A percentile compares a stretch with the other conserved stretches of the same genome.
phyloP scores from a whole-genome alignment of 108 stramenopile genomes.

The Mediolabrus comicus region DNA sequence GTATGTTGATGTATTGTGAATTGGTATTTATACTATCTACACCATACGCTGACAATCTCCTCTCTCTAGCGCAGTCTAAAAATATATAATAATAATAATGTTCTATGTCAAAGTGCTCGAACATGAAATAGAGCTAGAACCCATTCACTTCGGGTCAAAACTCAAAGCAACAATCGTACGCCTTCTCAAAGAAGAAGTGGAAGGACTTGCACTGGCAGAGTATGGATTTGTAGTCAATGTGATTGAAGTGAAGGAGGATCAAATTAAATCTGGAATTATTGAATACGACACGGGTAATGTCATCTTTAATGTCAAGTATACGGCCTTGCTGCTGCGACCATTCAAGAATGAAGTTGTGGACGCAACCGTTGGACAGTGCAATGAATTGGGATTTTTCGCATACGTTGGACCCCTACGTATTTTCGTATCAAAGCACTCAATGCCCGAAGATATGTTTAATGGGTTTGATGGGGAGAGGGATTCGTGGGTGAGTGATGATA shows the following conservation, averaged over 20 bases:
- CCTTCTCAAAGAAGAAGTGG: constrained; percentile 86
- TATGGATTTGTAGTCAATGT: constrained; percentile 94
- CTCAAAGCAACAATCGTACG: constrained; percentile 82
- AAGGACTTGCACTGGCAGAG: constrained; percentile 89
- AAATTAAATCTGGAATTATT: constrained; percentile 90
- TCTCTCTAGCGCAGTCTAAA: not conserved
- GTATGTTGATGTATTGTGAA: not conserved
- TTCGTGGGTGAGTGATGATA: constrained; percentile 94
- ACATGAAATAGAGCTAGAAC: constrained; percentile 85
- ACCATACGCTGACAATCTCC: too few species aligned
- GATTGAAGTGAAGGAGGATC: constrained; percentile 89
- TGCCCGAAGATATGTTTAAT: constrained; percentile 94
- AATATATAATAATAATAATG: constrained; percentile 36
- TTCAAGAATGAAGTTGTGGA: constrained; percentile 93
- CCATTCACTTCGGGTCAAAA: constrained; percentile 85
- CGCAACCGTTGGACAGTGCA: constrained; percentile 88
- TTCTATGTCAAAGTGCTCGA: constrained; percentile 89
- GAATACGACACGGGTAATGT: constrained; percentile 93
- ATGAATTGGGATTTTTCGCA: constrained; percentile 90
- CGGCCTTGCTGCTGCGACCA: constrained; percentile 84
- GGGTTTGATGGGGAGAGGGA: constrained; percentile 90
- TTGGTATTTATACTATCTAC: too few species aligned
- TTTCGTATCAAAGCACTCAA: constrained; percentile 92
- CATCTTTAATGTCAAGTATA: constrained; percentile 87
- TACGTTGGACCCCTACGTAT: constrained; percentile 89